A percentile compares a stretch with the other conserved stretches of the same genome.
phyloP scores from a whole-genome alignment of 306 rosid genomes.

The Fragaria ananassa region DNA sequence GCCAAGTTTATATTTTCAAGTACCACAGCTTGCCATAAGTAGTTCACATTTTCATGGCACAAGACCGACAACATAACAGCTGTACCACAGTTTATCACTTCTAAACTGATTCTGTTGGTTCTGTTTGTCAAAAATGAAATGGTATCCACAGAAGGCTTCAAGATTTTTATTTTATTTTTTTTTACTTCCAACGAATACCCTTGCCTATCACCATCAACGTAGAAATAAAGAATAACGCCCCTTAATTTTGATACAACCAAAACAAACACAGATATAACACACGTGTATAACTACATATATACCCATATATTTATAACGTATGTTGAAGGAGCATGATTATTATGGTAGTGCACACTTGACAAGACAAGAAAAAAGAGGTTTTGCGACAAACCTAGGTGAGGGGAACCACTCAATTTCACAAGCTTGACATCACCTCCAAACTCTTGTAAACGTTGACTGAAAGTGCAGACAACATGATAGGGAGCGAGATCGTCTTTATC shows the following conservation, averaged over 20 bases:
- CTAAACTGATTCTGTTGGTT: neutral
- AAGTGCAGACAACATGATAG: slow-evolving; percentile 53
- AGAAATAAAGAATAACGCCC: neutral
- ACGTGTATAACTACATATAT: neutral
- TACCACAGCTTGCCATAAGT: neutral
- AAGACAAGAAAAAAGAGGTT: neutral
- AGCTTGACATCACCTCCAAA: slow-evolving; percentile 81
- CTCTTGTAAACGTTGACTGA: slow-evolving; percentile 62
- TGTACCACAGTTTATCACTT: neutral
- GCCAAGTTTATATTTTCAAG: neutral
- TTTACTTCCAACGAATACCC: neutral
- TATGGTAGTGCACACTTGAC: neutral
- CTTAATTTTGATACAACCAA: neutral
- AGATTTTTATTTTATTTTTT: too few relatives aligned
- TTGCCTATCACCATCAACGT: neutral
- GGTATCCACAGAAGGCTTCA: neutral
- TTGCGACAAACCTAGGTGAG: slow-evolving; percentile 74
- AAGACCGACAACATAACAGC: neutral
- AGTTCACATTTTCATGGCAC: neutral
- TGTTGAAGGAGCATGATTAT: neutral
- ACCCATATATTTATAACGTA: neutral
- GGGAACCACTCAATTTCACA: slow-evolving; percentile 65
- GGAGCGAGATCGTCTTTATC: slow-evolving; percentile 81
- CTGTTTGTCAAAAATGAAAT: neutral
- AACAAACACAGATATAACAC: neutral